Evolutionary conservation across 2,329 filamentous ascomycete genomes (phyloP), one percentile per base, ranked within the genome.

Genomic region (Phialocephala sp.): DNA sequence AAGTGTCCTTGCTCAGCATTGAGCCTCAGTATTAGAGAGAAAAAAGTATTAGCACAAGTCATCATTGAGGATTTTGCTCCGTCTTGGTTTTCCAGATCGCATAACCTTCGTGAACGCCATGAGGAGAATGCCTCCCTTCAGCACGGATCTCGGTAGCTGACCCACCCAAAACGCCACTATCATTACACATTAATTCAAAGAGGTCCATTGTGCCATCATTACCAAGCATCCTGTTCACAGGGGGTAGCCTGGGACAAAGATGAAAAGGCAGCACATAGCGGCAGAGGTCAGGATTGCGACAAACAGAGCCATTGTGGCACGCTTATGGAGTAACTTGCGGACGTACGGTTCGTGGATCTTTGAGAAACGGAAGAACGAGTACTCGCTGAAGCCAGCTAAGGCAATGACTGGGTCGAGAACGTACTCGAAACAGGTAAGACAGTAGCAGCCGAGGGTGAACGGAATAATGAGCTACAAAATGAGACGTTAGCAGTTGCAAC

Each of bases 301-400:
- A 9, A 87, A 82, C 15, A 97, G 80, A 15, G 95, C 92, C 81
- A 95, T 93, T 52, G 92, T 76, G 0, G 95, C 90, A 65, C 95
- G 90, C 77, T 94, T 94, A 71, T 88, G 88, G 63, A 99, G 85
- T 22, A 98, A 87, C 75, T 89, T 91, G 70, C 92, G 90, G 63
- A 99, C 91, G 76, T 95, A 99, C 0, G 93, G 92, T 79, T 99
- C 95, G 63, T 91, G 88, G 69, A 98, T 92, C 47, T 88, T 87
- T 27, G 91, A 91, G 82, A 96, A 97, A 78, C 89, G 91, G 84
- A 97, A 94, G 59, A 97, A 93, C 0, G 94, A 97, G 80, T 98
- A 97, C 81, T 99, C 96, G 81, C 94, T 97, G 78, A 89, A 90
- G 41, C 94, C 94, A n/a, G 91, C 78, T 22, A 98, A 84, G 4